Percentiles rank a stretch among this genome's conserved stretches.
These are phyloP conservation scores for Fonsecaea monophora DNA, from an alignment of 2,329 filamentous ascomycete species.

Conservation along the genomic window DNA sequence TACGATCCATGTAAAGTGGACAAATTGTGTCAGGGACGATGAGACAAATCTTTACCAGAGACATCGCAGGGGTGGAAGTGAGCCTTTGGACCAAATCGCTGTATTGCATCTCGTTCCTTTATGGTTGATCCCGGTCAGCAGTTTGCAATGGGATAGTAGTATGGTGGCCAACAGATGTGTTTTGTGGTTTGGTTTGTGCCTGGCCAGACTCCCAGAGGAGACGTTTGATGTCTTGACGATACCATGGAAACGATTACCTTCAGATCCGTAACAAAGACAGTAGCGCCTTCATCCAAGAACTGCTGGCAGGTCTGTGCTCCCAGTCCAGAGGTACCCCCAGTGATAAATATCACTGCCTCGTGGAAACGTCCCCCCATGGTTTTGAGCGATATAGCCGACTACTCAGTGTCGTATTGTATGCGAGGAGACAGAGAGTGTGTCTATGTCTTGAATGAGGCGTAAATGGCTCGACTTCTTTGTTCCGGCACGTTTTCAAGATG, in stretches of 20 bases:
- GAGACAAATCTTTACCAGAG: slow-evolving; percentile 22
- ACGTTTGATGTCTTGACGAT: slow-evolving; percentile 4
- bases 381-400: background rate
- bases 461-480: too few species aligned
- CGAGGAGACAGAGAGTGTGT: background rate
- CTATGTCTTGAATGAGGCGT: background rate
- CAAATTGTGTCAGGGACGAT: background rate
- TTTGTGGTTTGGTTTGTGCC: too few species aligned
- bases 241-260: slow-evolving; percentile 19
- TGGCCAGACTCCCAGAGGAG: background rate
- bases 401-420: background rate
- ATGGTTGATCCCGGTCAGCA: slow-evolving; percentile 21
- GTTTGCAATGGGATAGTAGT: slow-evolving; percentile 11
- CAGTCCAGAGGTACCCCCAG: slow-evolving; percentile 27
- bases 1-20: too few species aligned
- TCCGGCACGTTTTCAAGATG: too few species aligned
- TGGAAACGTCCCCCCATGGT: slow-evolving; percentile 21
- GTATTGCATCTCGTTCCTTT: slow-evolving; percentile 21
- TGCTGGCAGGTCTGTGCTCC: slow-evolving; percentile 28
- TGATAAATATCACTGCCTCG: slow-evolving; percentile 26
- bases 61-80: slow-evolving; percentile 28
- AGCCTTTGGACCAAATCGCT: slow-evolving; percentile 28
- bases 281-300: slow-evolving; percentile 25
- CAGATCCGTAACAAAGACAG: slow-evolving; percentile 27
- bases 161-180: background rate